Base-by-base conservation (phyloP, 768 basidiomycete species). In the Austroboletus eburneus region DNA sequence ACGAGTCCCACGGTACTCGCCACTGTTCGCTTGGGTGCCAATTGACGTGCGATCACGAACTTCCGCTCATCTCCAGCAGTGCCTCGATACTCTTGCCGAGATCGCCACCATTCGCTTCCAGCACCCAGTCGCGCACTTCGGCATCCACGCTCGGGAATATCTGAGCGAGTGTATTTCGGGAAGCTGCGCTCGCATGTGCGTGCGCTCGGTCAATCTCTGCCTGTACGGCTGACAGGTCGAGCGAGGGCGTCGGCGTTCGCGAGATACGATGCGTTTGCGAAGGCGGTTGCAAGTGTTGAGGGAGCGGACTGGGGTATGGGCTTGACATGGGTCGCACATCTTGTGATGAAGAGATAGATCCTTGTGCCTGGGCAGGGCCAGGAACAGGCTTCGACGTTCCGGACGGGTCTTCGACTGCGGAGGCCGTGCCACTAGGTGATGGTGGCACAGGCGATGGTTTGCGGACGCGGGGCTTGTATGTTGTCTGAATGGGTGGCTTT, bases 31-130 rank as follows among this genome's bases (percentile, higher is more conserved):
- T n/a, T n/a, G n/a, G n/a, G n/a, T n/a, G n/a, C n/a, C n/a, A n/a
- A n/a, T n/a, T 29, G 29, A 7, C 29, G 8, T 13, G 13, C 13
- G 30, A 30, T n/a, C 39, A 65, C 20, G 57, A 53, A 4, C 60
- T 63, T 35, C 68, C 68, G 37, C 69, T 69, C 75, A 91, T 88
- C 69, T 92, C 90, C 60, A 92, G 68, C 50, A 92, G 62, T 40
- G 75, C 80, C 60, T 95, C 93, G 56, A 95, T 93, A 61, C 90
- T 93, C 75, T 79, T 80, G 34, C 91, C 92, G 47, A 96, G 61
- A 69, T 96, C 91, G 17, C 90, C 88, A 8, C 79, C 80, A 57
- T 91, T 91, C 37, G 89, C 91, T 62, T 95, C 92, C 48, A 95
- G 69, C 29, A 97, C 91, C 79, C 80, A 85, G 49, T 92, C 88